phyloP scores from a whole-genome alignment of 305 asterid species.

The Andrographis paniculata region DNA sequence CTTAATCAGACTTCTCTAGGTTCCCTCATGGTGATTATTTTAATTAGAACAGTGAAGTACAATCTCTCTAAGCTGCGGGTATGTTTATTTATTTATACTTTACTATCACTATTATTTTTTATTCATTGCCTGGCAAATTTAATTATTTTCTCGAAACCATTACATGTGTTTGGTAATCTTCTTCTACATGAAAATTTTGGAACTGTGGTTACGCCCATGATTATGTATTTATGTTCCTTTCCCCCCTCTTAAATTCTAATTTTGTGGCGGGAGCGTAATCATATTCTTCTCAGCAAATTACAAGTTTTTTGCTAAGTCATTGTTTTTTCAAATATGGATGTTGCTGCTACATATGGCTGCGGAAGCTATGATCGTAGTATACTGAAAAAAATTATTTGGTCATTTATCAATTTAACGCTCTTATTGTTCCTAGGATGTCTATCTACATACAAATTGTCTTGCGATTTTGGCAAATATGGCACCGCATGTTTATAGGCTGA shows the following conservation, averaged over 20 bases:
- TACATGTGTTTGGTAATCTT: neutral
- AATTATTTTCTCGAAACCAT: constrained; percentile 6
- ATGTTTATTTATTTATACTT: constrained; percentile 18
- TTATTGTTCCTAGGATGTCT: constrained; percentile 69
- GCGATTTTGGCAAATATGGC: constrained; percentile 98
- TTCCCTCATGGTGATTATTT: constrained; percentile 86
- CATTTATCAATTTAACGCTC: constrained; percentile 20
- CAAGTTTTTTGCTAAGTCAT: neutral
- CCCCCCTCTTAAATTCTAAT: neutral
- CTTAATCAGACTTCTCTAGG: constrained; percentile 92
- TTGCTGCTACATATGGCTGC: neutral
- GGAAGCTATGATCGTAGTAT: too few relatives aligned
- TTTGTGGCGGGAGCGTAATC: neutral
- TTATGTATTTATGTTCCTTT: neutral
- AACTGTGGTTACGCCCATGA: neutral
- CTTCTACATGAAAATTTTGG: neutral
- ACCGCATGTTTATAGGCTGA: constrained; percentile 85
- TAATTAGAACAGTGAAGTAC: constrained; percentile 85
- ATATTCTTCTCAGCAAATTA: neutral
- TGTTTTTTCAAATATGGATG: neutral
- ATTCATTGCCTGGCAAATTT: constrained; percentile 11
- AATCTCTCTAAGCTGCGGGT: constrained; percentile 90
- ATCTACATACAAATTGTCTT: constrained; percentile 94
- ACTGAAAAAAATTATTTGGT: too few relatives aligned
- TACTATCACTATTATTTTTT: constrained; percentile 1